Base-by-base conservation (phyloP, 441 rosid genomes). In the Theobroma grandiflorum region DNA sequence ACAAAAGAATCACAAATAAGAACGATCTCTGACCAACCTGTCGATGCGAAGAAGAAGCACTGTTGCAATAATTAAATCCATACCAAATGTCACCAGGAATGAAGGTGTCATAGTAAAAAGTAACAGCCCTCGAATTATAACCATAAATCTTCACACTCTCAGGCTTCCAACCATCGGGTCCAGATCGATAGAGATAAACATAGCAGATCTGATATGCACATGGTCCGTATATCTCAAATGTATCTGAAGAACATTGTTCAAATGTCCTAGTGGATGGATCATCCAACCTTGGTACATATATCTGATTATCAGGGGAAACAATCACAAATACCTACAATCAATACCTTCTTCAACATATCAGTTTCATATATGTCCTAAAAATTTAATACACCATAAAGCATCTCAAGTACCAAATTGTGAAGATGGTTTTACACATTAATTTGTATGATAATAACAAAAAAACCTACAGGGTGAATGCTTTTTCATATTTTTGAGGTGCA, bases 161-260 rank as follows among this genome's bases (percentile, higher is more conserved):
- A 0, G 98, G 99, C 74, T 85, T 84, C 97, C 98, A 95, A 50
- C 96, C 95, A 67, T 95, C 95, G 7, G 83, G 76, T 73, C 98
- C 95, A 7, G 78, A 79, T 71, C 90, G 84, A 76, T 91, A 83
- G 71, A 95, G 66, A 81, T 87, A 93, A 8, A 92, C 74, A 74
- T 86, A 90, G 80, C 98, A 95, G 7, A 95, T 74, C 72, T 89
- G 92, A 78, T 86, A 82, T 0, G 87, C 82, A 80, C 95, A 93
- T 8, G 91, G 98, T 59, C 98, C 98, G 2, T 78, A 57, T 52
- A 93, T 82, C 37, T 88, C 82, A 61, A 90, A 95, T 0, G 91
- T 91, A 80, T 95, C 94, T 0, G 86, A 81, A 2, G 98, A 95
- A 80, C 98, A 92, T 65, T 88, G 84, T 78, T 93, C 98, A 35